phyloP scores from a whole-genome alignment of 2,329 filamentous ascomycete species.

The Helotiales sp. region DNA sequence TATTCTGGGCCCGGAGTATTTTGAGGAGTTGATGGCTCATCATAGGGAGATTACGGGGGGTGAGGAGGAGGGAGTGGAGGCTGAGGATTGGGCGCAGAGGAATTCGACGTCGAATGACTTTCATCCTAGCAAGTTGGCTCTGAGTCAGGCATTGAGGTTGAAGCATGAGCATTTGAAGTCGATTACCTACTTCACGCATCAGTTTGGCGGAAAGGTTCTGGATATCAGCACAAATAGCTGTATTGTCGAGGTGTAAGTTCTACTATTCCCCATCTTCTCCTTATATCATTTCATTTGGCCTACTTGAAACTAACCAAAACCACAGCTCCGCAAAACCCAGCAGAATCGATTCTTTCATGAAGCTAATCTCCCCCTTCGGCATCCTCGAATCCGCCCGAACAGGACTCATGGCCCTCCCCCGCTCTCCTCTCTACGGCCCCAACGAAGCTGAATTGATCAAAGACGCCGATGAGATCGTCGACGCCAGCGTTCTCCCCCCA shows the following conservation, averaged over 20 bases:
- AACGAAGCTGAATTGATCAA: constrained; percentile 73
- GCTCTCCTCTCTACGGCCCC: constrained; percentile 81
- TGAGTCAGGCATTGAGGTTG: constrained; percentile 87
- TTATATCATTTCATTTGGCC: neutral
- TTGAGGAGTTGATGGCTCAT: constrained; percentile 93
- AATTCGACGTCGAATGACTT: constrained; percentile 62
- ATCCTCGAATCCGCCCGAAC: constrained; percentile 96
- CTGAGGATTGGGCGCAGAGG: constrained; percentile 47
- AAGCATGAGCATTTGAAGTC: constrained; percentile 98
- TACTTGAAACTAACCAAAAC: constrained; percentile 23
- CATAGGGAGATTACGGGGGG: constrained; percentile 83
- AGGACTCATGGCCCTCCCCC: constrained; percentile 94
- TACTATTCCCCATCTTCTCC: neutral
- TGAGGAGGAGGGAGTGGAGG: constrained; percentile 41
- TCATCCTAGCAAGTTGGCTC: constrained; percentile 85
- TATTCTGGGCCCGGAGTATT: constrained; percentile 96
- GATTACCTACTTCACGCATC: constrained; percentile 95
- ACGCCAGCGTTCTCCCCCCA: constrained; percentile 90
- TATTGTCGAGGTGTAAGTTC: constrained; percentile 90
- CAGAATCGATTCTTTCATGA: constrained; percentile 97
- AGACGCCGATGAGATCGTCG: constrained; percentile 93
- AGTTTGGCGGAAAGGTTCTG: constrained; percentile 96
- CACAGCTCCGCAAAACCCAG: constrained; percentile 79
- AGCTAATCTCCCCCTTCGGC: constrained; percentile 90
- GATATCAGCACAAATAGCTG: constrained; percentile 99